Conservation (phyloP, 805 yeast genomes). For the Ogataea trehalophila region DNA sequence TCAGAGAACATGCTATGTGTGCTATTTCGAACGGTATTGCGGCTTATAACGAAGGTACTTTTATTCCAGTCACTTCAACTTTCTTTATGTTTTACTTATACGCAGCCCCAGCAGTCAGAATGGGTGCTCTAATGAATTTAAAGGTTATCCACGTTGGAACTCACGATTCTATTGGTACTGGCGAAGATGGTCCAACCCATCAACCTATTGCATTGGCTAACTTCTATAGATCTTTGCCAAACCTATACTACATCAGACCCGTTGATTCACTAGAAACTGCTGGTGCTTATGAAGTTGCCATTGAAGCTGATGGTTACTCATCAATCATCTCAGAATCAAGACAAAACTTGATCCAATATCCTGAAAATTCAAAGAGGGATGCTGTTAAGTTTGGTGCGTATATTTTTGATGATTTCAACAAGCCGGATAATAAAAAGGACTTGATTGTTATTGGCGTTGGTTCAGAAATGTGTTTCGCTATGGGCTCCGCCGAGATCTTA, state of each 20-base stretch:
- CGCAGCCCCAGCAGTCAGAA: conserved; percentile 84
- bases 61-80: conserved; percentile 35
- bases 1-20: conserved; percentile 99
- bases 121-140: conserved; percentile 75
- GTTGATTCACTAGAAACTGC: conserved; percentile 86
- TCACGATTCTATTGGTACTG: conserved; percentile 85
- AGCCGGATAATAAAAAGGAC: conserved; percentile 45
- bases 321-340: conserved; percentile 72
- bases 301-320: conserved; percentile 59
- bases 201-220: conserved; percentile 88
- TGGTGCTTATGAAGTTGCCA: conserved; percentile 69
- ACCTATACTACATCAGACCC: conserved; percentile 82
- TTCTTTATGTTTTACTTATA: conserved; percentile 84
- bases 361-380: conserved; percentile 76
- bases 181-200: conserved; percentile 93
- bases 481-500: conserved; percentile 76
- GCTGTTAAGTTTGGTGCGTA: conserved; percentile 94
- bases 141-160: conserved; percentile 86
- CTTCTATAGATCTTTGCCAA: conserved; percentile 74
- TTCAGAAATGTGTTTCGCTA: conserved; percentile 82
- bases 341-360: conserved; percentile 88
- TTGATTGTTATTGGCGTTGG: conserved; percentile 86
- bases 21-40: conserved; percentile 96
- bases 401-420: conserved; percentile 52
- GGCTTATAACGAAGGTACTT: conserved; percentile 94